These are phyloP conservation scores for Melastoma candidum DNA, from an alignment of 441 rosid genomes.

Conservation along the genomic window DNA sequence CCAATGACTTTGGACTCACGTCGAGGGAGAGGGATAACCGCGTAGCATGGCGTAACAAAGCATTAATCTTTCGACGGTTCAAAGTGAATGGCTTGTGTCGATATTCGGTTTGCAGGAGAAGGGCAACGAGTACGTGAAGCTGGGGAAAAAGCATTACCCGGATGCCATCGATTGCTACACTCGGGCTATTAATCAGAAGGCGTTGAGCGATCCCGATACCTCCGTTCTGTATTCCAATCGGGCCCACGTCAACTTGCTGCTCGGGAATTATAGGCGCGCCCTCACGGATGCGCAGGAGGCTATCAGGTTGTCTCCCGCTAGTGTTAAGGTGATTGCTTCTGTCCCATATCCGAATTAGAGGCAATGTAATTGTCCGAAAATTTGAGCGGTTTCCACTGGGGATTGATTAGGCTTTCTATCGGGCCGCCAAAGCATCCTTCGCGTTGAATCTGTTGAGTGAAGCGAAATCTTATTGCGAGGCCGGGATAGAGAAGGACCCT, in stretches of 20 bases:
- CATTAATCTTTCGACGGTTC: background rate
- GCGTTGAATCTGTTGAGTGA: conserved; percentile 52
- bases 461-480: conserved; percentile 42
- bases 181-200: conserved; percentile 65
- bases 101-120: conserved; percentile 46
- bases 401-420: conserved; percentile 50
- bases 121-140: conserved; percentile 74
- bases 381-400: background rate
- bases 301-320: conserved; percentile 38
- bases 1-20: background rate
- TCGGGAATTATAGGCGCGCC: conserved; percentile 69
- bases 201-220: conserved; percentile 44
- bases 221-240: conserved; percentile 72
- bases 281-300: conserved; percentile 72
- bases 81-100: conserved; percentile 1
- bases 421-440: conserved; percentile 83
- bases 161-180: conserved; percentile 80
- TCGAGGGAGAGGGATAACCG: too few species aligned
- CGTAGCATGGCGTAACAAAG: background rate
- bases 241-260: conserved; percentile 72
- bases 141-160: conserved; percentile 76
- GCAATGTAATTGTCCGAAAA: background rate
- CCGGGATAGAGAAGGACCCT: conserved; percentile 53
- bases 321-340: conserved; percentile 43
- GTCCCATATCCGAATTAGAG: background rate